Conservation (phyloP, 2,329 filamentous ascomycete genomes). For the Aspergillus piperis region DNA sequence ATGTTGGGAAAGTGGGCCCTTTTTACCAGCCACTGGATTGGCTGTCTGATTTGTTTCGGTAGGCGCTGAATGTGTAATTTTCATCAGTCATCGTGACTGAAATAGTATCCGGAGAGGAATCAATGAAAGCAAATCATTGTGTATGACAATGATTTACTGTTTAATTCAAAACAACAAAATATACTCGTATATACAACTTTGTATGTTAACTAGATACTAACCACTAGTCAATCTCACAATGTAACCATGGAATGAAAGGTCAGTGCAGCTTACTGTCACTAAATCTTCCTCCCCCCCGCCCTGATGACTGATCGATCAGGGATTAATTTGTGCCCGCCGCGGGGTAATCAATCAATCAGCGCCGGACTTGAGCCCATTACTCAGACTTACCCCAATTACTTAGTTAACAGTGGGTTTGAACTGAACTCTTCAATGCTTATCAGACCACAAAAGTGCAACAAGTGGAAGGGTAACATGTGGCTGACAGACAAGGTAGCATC, state of each 20-base stretch:
- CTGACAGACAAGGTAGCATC: constrained; percentile 14
- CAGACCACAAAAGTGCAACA: not conserved
- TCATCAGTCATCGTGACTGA: not conserved
- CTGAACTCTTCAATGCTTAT: not conserved
- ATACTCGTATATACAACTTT: too few species aligned
- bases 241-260: constrained; percentile 9
- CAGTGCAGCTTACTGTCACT: not conserved
- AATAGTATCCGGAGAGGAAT: too few species aligned
- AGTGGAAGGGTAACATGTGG: constrained; percentile 3
- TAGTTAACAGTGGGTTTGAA: not conserved
- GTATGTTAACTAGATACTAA: too few species aligned
- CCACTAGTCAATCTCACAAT: not conserved
- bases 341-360: constrained; percentile 6
- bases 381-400: not conserved
- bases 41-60: too few species aligned
- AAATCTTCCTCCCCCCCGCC: not conserved
- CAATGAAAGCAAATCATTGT: too few species aligned
- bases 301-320: constrained; percentile 8
- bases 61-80: not conserved
- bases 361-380: not conserved
- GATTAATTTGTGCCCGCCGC: not conserved
- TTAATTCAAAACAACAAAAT: too few species aligned
- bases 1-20: constrained; percentile 10
- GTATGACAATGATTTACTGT: too few species aligned
- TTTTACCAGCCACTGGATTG: not conserved